These are phyloP conservation scores for Marvania coccoides DNA, from an alignment of 139 green algal species.

Conservation along the genomic window DNA sequence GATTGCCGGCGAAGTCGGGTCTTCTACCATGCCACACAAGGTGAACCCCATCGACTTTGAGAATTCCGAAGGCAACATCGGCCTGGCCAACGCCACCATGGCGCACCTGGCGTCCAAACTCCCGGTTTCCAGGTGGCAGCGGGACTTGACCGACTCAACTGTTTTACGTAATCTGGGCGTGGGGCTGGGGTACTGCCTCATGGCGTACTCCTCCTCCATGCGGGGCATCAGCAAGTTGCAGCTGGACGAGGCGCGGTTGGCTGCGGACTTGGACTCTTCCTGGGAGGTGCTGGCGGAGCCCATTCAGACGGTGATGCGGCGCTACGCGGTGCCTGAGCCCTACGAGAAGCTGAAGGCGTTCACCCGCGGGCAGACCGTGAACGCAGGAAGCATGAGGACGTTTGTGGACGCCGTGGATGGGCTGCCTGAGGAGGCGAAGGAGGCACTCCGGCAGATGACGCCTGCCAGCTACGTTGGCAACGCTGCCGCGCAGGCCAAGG, in stretches of 20 bases:
- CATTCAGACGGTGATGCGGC: slow-evolving; percentile 94
- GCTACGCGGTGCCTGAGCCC: slow-evolving; percentile 86
- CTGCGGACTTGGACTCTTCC: slow-evolving; percentile 64
- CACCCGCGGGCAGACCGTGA: slow-evolving; percentile 81
- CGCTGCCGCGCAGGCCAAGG: slow-evolving; percentile 63
- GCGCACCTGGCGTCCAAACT: slow-evolving; percentile 92
- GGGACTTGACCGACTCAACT: slow-evolving; percentile 80
- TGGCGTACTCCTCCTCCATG: slow-evolving; percentile 82
- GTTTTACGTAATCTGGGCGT: slow-evolving; percentile 96
- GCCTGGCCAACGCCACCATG: slow-evolving; percentile 91
- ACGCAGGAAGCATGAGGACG: slow-evolving; percentile 45
- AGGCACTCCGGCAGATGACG: slow-evolving; percentile 61
- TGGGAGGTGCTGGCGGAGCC: slow-evolving; percentile 97
- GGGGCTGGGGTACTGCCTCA: slow-evolving; percentile 74
- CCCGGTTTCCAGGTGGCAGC: slow-evolving; percentile 58
- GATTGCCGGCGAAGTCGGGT: slow-evolving; percentile 81
- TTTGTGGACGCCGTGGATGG: slow-evolving; percentile 82
- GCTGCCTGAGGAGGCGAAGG: slow-evolving; percentile 55
- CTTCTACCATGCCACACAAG: slow-evolving; percentile 97
- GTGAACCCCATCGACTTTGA: slow-evolving; percentile 99
- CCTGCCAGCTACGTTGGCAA: slow-evolving; percentile 93
- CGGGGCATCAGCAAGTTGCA: slow-evolving; percentile 91
- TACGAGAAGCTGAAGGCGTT: slow-evolving; percentile 99
- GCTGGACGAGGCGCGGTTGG: slow-evolving; percentile 52
- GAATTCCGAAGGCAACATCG: slow-evolving; percentile 98